These are phyloP conservation scores for Aureobasidium melanogenum DNA, from an alignment of 2,329 filamentous ascomycete genomes.

Conservation along the genomic window DNA sequence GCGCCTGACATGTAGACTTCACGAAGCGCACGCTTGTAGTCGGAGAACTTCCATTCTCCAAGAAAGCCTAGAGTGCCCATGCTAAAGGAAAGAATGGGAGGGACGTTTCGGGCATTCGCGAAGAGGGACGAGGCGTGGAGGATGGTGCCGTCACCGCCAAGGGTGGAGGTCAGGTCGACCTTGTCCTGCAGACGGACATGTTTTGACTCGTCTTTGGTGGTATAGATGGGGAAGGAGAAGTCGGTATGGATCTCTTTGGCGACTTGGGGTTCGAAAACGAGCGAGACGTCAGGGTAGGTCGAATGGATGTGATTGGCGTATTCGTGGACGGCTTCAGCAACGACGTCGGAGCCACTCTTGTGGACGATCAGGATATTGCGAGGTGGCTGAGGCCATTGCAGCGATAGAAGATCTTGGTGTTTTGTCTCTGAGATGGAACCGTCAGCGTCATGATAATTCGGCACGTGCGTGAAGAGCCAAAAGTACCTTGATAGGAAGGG, in stretches of 20 bases:
- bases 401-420: constrained; percentile 52
- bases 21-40: constrained; percentile 85
- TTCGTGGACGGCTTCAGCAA: constrained; percentile 49
- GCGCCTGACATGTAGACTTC: constrained; percentile 84
- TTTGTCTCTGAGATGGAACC: constrained; percentile 38
- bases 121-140: constrained; percentile 79
- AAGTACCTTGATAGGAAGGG: constrained; percentile 57
- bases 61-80: constrained; percentile 95
- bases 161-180: constrained; percentile 79
- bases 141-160: constrained; percentile 90
- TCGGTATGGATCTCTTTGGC: constrained; percentile 61
- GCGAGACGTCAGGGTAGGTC: constrained; percentile 71
- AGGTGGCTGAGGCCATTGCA: constrained; percentile 60
- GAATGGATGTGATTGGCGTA: constrained; percentile 61
- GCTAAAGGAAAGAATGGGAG: constrained; percentile 87
- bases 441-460: neutral
- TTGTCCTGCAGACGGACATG: constrained; percentile 50
- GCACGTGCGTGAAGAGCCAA: neutral
- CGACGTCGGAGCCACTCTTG: constrained; percentile 50
- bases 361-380: constrained; percentile 61
- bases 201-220: constrained; percentile 17
- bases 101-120: constrained; percentile 70
- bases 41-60: constrained; percentile 90
- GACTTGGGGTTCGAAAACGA: constrained; percentile 73
- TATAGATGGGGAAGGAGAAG: constrained; percentile 66